Evolutionary conservation across 2,329 filamentous ascomycete species (phyloP), one percentile per base, ranked within the genome.

Genomic region (Fusarium staphyleae): DNA sequence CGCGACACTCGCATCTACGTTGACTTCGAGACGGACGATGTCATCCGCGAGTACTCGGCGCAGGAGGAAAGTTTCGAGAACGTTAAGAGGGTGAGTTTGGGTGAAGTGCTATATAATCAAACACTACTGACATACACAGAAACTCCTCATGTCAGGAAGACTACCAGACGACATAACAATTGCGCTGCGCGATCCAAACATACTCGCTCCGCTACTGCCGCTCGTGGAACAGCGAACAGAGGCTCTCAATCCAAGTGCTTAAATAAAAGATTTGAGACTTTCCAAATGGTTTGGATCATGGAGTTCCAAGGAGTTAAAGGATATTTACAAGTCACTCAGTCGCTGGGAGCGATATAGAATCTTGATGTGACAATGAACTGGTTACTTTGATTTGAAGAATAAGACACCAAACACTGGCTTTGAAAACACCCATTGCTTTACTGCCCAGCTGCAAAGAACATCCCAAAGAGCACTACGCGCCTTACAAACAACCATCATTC

Each of bases 1-100:
- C 82, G 93, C 48, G 95, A 99, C 70, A 98, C 93, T 1, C 82
- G 95, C 57, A 81, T 99, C 28, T 99, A 96, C 72, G 85, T 97
- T 49, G 95, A 99, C 71, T 96, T 98, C 71, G 84, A 80, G 34
- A 86, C 82, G 14, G 84, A 88, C 43, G 85, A 90, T 69, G 88
- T 98, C 24, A 87, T 96, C 24, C 81, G 93, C 58, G 93, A 99
- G 75, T 97, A 96, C 69, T 90, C 90, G 15, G 87, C 88, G n/a
- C 88, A 89, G 70, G 93, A 99, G 77, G 88, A 88, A 44, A 81
- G 77, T 46, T 97, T 96, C 71, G 87, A 88, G 22, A 85, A 86
- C 28, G 86, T 96, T 10, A 88, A 88, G 71, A 80, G 81, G 78
- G 89, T 90, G 73, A 69, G 83, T 35, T 22, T 9, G 5, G 8